Percentiles rank a stretch among this genome's conserved stretches.
These are phyloP conservation scores for Hypoxylon sp. DNA, from an alignment of 2,329 filamentous ascomycete species.

Conservation along the genomic window DNA sequence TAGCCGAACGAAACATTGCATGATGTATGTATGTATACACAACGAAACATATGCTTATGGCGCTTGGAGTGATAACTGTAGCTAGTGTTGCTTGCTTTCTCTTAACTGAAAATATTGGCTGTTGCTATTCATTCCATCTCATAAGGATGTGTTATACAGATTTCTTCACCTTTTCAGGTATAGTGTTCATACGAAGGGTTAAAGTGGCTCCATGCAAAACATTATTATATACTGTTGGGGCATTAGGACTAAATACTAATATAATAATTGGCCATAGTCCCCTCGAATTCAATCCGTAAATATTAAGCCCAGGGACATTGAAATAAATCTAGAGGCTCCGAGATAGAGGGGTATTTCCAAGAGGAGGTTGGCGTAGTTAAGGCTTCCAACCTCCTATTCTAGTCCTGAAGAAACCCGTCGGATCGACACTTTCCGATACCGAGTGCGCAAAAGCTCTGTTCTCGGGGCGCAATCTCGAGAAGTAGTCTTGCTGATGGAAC, in stretches of 20 bases:
- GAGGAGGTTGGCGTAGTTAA: background rate
- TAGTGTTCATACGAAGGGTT: background rate
- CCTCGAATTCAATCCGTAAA: background rate
- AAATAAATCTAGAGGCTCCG: background rate
- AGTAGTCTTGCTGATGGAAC: constrained; percentile 60
- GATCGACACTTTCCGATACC: constrained; percentile 57
- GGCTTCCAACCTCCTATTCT: constrained; percentile 59
- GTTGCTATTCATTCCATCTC: too few relatives aligned
- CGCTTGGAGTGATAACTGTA: too few relatives aligned
- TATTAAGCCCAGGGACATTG: background rate
- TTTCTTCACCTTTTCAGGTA: too few relatives aligned
- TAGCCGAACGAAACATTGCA: too few relatives aligned
- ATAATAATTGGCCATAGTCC: background rate
- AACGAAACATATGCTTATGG: too few relatives aligned
- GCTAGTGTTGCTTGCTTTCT: too few relatives aligned
- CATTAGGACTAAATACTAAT: background rate
- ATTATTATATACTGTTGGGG: background rate
- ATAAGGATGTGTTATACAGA: too few relatives aligned
- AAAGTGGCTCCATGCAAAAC: background rate
- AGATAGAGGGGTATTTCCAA: background rate
- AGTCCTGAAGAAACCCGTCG: constrained; percentile 56
- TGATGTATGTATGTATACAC: too few relatives aligned
- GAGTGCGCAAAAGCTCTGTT: constrained; percentile 54
- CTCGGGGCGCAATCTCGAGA: constrained; percentile 56
- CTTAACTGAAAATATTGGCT: too few relatives aligned